Conservation (phyloP, 495 filamentous ascomycete species). For the Astrocystis sublimbata region DNA sequence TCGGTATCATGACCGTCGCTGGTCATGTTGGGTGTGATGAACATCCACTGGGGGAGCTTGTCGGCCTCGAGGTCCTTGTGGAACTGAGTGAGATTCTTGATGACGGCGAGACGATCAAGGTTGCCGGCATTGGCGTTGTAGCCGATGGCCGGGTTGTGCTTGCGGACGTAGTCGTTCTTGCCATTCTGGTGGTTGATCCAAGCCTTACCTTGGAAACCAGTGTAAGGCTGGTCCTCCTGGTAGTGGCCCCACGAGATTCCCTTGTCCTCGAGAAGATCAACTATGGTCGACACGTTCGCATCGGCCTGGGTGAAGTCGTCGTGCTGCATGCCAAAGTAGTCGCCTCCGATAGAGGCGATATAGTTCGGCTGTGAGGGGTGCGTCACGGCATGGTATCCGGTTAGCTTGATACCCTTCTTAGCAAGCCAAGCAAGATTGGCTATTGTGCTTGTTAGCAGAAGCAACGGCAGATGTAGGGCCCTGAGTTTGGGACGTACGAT, state of each 20-base stretch:
- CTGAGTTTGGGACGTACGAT: conserved; percentile 26
- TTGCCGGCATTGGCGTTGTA: conserved; percentile 60
- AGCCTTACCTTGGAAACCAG: conserved; percentile 60
- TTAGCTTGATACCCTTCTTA: conserved; percentile 22
- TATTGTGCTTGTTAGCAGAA: neutral
- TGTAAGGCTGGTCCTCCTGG: conserved; percentile 68
- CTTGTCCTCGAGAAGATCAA: conserved; percentile 68
- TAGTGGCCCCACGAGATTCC: conserved; percentile 70
- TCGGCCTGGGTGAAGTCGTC: conserved; percentile 60
- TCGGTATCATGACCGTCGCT: conserved; percentile 67
- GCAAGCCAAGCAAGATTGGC: conserved; percentile 53
- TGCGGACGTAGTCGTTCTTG: conserved; percentile 71
- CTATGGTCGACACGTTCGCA: conserved; percentile 65
- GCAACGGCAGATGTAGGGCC: too few species aligned
- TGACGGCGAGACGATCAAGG: conserved; percentile 54
- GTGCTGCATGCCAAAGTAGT: conserved; percentile 68
- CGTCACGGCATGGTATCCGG: conserved; percentile 10
- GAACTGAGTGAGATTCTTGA: conserved; percentile 69
- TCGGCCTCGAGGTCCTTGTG: conserved; percentile 57
- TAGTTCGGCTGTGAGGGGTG: conserved; percentile 72
- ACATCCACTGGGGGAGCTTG: conserved; percentile 69
- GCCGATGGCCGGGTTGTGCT: conserved; percentile 69
- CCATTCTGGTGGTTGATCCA: conserved; percentile 54
- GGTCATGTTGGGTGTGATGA: conserved; percentile 75
- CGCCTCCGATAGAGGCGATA: conserved; percentile 60